These are phyloP conservation scores for Aphanocladium album DNA, from an alignment of 2,329 filamentous ascomycete genomes.

Conservation along the genomic window DNA sequence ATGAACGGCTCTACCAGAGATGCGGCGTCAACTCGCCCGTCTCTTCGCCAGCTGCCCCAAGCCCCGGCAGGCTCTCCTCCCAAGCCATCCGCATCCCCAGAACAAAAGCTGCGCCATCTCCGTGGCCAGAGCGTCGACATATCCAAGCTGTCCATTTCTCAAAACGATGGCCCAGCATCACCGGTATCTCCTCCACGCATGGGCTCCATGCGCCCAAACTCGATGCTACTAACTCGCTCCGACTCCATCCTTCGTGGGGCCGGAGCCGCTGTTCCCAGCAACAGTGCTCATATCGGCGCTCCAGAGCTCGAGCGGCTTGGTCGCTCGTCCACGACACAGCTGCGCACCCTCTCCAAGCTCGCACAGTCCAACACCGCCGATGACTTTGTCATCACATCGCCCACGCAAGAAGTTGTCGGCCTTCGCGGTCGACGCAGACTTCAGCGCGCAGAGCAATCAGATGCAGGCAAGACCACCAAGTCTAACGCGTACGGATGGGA, in stretches of 20 bases:
- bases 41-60: constrained; percentile 69
- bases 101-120: constrained; percentile 20
- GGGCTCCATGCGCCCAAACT: constrained; percentile 48
- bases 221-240: constrained; percentile 55
- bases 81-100: constrained; percentile 32
- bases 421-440: constrained; percentile 78
- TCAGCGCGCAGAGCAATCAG: constrained; percentile 61
- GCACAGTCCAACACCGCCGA: constrained; percentile 70
- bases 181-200: constrained; percentile 39
- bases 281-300: constrained; percentile 46
- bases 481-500: constrained; percentile 64
- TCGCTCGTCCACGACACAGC: constrained; percentile 82
- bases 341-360: constrained; percentile 80
- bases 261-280: constrained; percentile 28
- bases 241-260: constrained; percentile 44
- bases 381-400: constrained; percentile 73
- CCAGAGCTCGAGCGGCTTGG: constrained; percentile 78
- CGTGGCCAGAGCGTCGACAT: constrained; percentile 64
- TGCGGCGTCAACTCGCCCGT: constrained; percentile 66
- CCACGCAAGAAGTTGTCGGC: constrained; percentile 81
- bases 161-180: constrained; percentile 37
- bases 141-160: constrained; percentile 46
- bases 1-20: constrained; percentile 38
- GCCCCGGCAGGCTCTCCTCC: constrained; percentile 46
- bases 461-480: constrained; percentile 41